These are phyloP conservation scores for Zelopaecilomyces penicillatus DNA, from an alignment of 2,329 filamentous ascomycete genomes.

Conservation along the genomic window DNA sequence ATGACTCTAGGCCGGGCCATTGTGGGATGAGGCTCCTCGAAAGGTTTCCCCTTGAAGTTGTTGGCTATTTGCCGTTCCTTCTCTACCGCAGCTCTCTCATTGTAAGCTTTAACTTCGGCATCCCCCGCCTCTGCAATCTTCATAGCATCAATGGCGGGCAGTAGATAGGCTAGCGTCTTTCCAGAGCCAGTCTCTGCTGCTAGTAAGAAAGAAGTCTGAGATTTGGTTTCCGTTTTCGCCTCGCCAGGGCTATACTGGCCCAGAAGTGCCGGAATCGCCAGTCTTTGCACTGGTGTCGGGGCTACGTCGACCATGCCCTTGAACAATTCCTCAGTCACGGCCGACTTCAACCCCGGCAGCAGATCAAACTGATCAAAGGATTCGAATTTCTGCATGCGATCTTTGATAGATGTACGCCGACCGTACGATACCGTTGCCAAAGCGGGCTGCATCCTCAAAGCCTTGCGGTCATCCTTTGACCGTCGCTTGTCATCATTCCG, in stretches of 20 bases:
- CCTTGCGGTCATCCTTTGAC: slow-evolving; percentile 47
- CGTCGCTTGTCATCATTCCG: slow-evolving; percentile 28
- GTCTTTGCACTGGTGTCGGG: slow-evolving; percentile 81
- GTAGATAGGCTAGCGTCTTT: slow-evolving; percentile 87
- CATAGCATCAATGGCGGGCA: slow-evolving; percentile 76
- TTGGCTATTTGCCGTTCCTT: slow-evolving; percentile 46
- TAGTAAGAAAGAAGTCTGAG: slow-evolving; percentile 56
- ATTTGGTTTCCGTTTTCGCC: slow-evolving; percentile 29
- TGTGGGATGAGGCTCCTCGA: slow-evolving; percentile 63
- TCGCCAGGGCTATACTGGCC: slow-evolving; percentile 35
- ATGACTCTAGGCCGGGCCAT: slow-evolving; percentile 75
- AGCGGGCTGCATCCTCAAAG: slow-evolving; percentile 86
- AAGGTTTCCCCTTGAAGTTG: slow-evolving; percentile 50
- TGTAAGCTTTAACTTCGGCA: slow-evolving; percentile 47
- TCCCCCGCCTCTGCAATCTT: slow-evolving; percentile 66
- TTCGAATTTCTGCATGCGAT: slow-evolving; percentile 56
- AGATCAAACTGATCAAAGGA: slow-evolving; percentile 76
- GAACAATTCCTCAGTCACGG: slow-evolving; percentile 65
- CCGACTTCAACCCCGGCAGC: slow-evolving; percentile 60
- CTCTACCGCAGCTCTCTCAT: slow-evolving; percentile 45
- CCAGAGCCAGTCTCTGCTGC: slow-evolving; percentile 96
- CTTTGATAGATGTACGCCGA: slow-evolving; percentile 45
- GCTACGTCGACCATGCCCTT: slow-evolving; percentile 64
- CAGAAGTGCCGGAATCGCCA: slow-evolving; percentile 78
- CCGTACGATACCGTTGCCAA: slow-evolving; percentile 71